Base-by-base conservation (phyloP, 257 asterid genomes). In the Haberlea rhodopensis region DNA sequence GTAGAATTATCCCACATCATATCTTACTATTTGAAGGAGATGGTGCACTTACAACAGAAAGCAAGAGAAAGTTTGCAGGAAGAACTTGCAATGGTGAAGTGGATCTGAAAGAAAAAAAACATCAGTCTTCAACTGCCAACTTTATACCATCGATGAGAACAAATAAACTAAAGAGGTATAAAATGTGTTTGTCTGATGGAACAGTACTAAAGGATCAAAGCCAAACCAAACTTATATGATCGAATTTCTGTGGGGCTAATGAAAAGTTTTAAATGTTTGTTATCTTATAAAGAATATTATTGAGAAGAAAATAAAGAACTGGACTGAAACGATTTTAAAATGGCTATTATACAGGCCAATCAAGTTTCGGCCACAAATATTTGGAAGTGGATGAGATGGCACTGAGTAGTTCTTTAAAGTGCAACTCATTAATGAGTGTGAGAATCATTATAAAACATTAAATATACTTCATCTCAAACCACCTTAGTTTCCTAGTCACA, bases 1-100 rank as follows among this genome's bases (percentile, higher is more conserved):
- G 60, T 65, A 53, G 60, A 65, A 8, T 61, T 31, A 49, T 71
- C 57, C 34, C 59, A 59, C 63, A 70, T 75, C 24, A 51, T 51
- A 55, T 40, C 18, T 55, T 22, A 32, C 43, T 46, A 43, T 48
- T 60, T 46, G 57, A 26, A 53, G 46, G 26, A 69, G 65, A 37
- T 53, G 54, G 53, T 43, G 62, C 62, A 78, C 96, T 89, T 78
- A 89, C 96, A 31, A 62, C 73, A 73, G 95, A 73, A 63, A 89
- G 94, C 71, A 89, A 78, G 54, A 79, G 77, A 73, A 89, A 87
- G 73, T 81, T 80, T 31, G 86, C 79, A 9, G 96, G 96, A 71
- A 89, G 91, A 74, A 87, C 85, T 85, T 87, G 89, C 60, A 88
- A 69, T 21, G 85, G 78, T 62, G 89, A 85, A 71, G 82, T 25